Conservation (phyloP, 495 filamentous ascomycete genomes). For the Melanomma pulvis-pyrius region DNA sequence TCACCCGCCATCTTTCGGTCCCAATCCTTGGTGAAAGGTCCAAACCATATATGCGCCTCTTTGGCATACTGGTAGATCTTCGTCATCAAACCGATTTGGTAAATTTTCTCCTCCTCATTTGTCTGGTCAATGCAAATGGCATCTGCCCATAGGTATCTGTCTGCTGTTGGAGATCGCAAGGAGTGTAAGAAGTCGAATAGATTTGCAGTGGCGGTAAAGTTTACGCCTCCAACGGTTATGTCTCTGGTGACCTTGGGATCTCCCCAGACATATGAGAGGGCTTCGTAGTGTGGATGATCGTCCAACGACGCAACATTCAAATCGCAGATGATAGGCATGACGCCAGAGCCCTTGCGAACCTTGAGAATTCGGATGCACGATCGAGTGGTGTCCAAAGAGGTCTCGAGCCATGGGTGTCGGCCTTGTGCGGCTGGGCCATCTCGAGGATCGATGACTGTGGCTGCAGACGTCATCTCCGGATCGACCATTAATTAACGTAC, state of each 20-base stretch:
- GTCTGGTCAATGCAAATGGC: no score
- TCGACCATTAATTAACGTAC: no score
- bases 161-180: not conserved
- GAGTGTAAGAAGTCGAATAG: not conserved
- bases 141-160: not conserved
- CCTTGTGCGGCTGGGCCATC: not conserved
- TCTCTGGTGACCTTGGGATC: not conserved
- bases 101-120: slow-evolving; percentile 4
- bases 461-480: no score
- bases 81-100: slow-evolving; percentile 4
- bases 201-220: not conserved
- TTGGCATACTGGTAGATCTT: slow-evolving; percentile 1
- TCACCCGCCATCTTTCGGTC: not conserved
- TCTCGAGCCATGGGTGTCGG: not conserved
- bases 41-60: slow-evolving; percentile 8
- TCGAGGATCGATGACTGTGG: no score
- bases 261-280: slow-evolving; percentile 14
- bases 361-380: not conserved
- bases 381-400: slow-evolving; percentile 2
- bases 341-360: not conserved
- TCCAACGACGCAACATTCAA: not conserved
- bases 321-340: not conserved
- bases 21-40: not conserved
- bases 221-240: not conserved
- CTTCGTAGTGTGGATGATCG: slow-evolving; percentile 10